phyloP scores from a whole-genome alignment of 768 basidiomycete genomes.

The Dentipellis fragilis region DNA sequence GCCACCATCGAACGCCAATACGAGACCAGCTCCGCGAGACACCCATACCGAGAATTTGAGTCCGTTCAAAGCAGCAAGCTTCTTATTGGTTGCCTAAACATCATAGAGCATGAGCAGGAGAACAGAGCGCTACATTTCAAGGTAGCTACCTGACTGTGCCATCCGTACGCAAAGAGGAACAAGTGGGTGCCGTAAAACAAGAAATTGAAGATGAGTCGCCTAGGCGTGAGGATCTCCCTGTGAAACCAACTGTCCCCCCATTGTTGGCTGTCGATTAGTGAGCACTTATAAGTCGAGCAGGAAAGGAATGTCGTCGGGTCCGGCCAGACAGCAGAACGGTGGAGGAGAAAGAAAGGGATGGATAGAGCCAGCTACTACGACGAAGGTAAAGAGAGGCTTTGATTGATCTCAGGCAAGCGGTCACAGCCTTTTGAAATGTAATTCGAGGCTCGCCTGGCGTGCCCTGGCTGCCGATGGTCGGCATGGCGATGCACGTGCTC shows the following conservation, averaged over 20 bases:
- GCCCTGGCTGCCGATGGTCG: not conserved
- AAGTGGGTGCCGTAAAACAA: conserved; percentile 76
- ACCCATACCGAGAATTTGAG: conserved; percentile 82
- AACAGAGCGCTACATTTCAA: not conserved
- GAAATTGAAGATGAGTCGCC: conserved; percentile 63
- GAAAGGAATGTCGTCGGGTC: conserved; percentile 33
- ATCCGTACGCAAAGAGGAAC: conserved; percentile 74
- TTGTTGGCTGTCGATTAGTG: conserved; percentile 22
- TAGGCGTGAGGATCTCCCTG: conserved; percentile 52
- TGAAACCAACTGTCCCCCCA: conserved; percentile 68
- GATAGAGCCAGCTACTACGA: conserved; percentile 16
- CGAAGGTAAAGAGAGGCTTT: conserved; percentile 6
- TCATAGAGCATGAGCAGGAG: conserved; percentile 2
- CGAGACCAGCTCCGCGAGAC: conserved; percentile 87
- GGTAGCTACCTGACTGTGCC: conserved; percentile 64
- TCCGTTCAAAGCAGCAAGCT: conserved; percentile 65
- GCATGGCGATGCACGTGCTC: not conserved
- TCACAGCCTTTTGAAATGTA: not conserved
- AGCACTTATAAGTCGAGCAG: conserved; percentile 14
- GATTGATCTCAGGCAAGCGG: not conserved
- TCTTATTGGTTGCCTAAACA: conserved; percentile 44
- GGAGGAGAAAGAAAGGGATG: conserved; percentile 10
- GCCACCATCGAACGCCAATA: conserved; percentile 78
- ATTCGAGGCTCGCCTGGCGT: not conserved
- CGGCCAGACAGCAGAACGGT: conserved; percentile 31